Base-by-base conservation (phyloP, 148 eudicot genomes). In the Amaranthus hypochondriacus region DNA sequence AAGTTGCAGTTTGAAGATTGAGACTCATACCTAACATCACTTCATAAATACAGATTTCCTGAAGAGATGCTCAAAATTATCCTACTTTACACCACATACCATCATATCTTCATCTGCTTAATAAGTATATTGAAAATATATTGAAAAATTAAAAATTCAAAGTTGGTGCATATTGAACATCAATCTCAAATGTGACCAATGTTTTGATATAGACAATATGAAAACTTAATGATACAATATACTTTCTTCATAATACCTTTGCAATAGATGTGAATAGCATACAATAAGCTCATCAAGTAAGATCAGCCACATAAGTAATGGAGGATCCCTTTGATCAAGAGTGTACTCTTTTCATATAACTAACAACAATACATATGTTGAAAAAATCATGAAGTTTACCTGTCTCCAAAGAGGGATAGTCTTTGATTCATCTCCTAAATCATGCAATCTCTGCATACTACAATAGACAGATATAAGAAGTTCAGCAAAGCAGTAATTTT, bases 401-500 rank as follows among this genome's bases (percentile, higher is more conserved):
- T 95, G 99, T 86, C 90, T 87, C 99, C 99, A 95, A 62, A 95
- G 93, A 78, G 99, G 99, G 72, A 95, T 90, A 60, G 86, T 70
- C 82, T 86, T 92, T 60, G 99, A 81, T 83, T 95, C 99, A 59
- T 89, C 96, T 52, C 92, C 96, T 73, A 92, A 83, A 76, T 80
- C 91, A 75, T 89, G 85, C 79, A 92, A 79, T 76, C 90, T 78
- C 84, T 95, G 99, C 79, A 89, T 76, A 79, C 99, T 95, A 83
- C 77, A 79, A 78, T 56, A 68, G 28, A 81, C 54, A 75, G 68
- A 72, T 74, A 75, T 73, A 57, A 76, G 71, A 72, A 54, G 44
- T 55, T 62, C 68, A 77, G 63, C 44, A 28, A 59, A 59, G 63
- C 61, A 14, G 63, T 60, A 60, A 60, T 60, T 28, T 28, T 28